A percentile compares a stretch with the other conserved stretches of the same genome.
Evolutionary conservation across 2,329 filamentous ascomycete genomes (phyloP).

Genomic region (Pseudocercospora fijiensis): DNA sequence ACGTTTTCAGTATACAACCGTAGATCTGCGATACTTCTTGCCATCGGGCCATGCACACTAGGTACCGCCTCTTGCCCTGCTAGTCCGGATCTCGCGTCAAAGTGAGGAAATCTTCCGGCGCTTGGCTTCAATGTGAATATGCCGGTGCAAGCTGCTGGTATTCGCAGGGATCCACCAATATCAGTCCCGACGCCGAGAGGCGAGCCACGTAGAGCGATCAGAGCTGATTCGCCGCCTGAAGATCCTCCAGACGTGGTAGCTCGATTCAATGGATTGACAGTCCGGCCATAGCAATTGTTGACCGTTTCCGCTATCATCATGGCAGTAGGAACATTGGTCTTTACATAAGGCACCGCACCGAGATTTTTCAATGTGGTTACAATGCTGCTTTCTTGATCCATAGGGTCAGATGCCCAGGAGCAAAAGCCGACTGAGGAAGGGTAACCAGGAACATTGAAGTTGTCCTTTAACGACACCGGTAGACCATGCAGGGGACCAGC

Average conservation of each 20-base stretch:
- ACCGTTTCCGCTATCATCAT: constrained; percentile 69
- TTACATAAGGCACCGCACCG: constrained; percentile 67
- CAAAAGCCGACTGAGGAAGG: constrained; percentile 65
- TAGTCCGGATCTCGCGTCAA: constrained; percentile 56
- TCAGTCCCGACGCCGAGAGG: constrained; percentile 64
- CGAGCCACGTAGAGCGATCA: constrained; percentile 60
- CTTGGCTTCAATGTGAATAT: constrained; percentile 59
- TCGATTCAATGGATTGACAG: constrained; percentile 60
- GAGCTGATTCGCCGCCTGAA: constrained; percentile 65
- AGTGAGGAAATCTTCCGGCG: constrained; percentile 60
- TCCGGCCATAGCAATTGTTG: constrained; percentile 61
- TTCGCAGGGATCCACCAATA: constrained; percentile 59
- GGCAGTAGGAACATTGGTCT: constrained; percentile 68
- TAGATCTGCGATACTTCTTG: constrained; percentile 55
- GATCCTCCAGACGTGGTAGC: constrained; percentile 62
- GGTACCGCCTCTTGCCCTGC: constrained; percentile 64
- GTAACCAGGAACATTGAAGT: constrained; percentile 62
- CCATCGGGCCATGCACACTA: constrained; percentile 65
- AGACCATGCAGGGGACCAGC: constrained; percentile 67
- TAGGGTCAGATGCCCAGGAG: constrained; percentile 60
- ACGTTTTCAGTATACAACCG: constrained; percentile 45
- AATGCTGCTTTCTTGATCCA: constrained; percentile 55
- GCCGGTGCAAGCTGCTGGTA: constrained; percentile 58
- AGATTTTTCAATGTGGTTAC: constrained; percentile 58
- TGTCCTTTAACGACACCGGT: constrained; percentile 68